These are phyloP conservation scores for Suillus tomentosus DNA, from an alignment of 768 basidiomycete genomes.

Conservation along the genomic window DNA sequence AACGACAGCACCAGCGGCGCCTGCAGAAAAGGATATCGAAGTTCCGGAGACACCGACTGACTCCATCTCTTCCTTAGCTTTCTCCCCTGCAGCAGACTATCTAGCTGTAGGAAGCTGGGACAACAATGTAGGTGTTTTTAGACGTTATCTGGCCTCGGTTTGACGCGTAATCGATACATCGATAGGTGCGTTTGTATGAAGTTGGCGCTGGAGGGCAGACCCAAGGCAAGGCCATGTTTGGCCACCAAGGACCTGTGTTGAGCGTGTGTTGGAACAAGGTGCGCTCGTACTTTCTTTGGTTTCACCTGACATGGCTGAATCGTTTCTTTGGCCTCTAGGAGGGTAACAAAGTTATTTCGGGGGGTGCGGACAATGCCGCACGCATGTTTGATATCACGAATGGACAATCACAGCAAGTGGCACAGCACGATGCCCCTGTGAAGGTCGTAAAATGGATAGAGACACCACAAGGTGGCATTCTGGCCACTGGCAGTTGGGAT, in stretches of 20 bases:
- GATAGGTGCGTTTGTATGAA: slow-evolving; percentile 89
- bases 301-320: slow-evolving; percentile 2
- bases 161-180: slow-evolving; percentile 19
- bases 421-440: slow-evolving; percentile 88
- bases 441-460: slow-evolving; percentile 84
- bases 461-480: slow-evolving; percentile 68
- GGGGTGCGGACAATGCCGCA: slow-evolving; percentile 94
- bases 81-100: slow-evolving; percentile 84
- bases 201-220: slow-evolving; percentile 78
- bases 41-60: slow-evolving; percentile 81
- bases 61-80: slow-evolving; percentile 82
- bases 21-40: slow-evolving; percentile 77
- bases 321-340: slow-evolving; percentile 50
- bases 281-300: slow-evolving; percentile 23
- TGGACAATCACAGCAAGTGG: slow-evolving; percentile 79
- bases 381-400: slow-evolving; percentile 90
- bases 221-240: slow-evolving; percentile 88
- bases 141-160: neutral
- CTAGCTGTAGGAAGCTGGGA: slow-evolving; percentile 95
- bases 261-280: slow-evolving; percentile 92
- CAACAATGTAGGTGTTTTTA: slow-evolving; percentile 65
- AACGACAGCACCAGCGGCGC: slow-evolving; percentile 37
- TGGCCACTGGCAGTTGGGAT: slow-evolving; percentile 97
- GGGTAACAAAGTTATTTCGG: slow-evolving; percentile 88
- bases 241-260: slow-evolving; percentile 88